These are phyloP conservation scores for Amanita rimosa DNA, from an alignment of 768 basidiomycete genomes.

Conservation along the genomic window DNA sequence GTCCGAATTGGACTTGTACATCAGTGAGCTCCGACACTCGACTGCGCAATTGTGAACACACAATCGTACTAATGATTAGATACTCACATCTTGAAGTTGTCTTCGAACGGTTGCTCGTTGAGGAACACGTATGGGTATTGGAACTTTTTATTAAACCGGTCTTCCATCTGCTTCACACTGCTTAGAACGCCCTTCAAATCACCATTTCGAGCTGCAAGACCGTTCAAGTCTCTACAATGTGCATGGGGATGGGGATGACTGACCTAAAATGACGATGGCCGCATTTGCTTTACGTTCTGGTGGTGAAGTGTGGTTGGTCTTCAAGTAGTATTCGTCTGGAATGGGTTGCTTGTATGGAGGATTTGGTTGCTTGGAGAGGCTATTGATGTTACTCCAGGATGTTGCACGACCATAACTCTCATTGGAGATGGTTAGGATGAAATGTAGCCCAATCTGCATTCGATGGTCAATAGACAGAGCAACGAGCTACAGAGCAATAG, in stretches of 20 bases:
- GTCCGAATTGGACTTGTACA: slow-evolving; percentile 56
- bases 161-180: slow-evolving; percentile 73
- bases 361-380: slow-evolving; percentile 18
- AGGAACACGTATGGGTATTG: slow-evolving; percentile 81
- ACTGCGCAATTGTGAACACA: slow-evolving; percentile 16
- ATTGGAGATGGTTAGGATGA: slow-evolving; percentile 54
- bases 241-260: not conserved
- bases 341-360: slow-evolving; percentile 51
- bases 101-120: slow-evolving; percentile 69
- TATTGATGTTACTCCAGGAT: slow-evolving; percentile 33
- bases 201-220: slow-evolving; percentile 39
- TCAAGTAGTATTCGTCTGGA: slow-evolving; percentile 45
- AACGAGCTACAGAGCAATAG: not conserved
- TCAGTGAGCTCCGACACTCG: slow-evolving; percentile 50
- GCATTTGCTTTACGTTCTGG: slow-evolving; percentile 68
- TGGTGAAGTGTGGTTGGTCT: slow-evolving; percentile 21
- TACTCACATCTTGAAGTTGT: slow-evolving; percentile 55
- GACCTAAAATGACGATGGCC: slow-evolving; percentile 67
- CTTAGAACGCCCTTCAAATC: slow-evolving; percentile 49
- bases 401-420: slow-evolving; percentile 54
- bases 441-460: slow-evolving; percentile 42
- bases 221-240: not conserved
- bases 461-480: not conserved
- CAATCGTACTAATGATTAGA: not conserved
- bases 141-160: slow-evolving; percentile 83